Evolutionary conservation across 345 rosid species (phyloP).

Genomic region (Eucalyptus sp.): DNA sequence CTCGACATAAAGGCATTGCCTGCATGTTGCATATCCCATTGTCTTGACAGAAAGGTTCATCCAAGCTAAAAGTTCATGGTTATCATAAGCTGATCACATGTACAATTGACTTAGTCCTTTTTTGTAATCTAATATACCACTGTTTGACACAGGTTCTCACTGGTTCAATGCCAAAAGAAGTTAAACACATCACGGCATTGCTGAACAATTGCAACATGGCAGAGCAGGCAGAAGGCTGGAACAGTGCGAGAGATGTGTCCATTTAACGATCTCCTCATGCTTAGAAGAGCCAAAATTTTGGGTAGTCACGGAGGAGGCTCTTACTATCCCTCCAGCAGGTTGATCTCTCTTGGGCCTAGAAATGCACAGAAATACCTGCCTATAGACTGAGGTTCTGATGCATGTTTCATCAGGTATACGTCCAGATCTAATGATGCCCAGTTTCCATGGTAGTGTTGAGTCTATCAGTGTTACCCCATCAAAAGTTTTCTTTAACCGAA

Average conservation of each 20-base stretch:
- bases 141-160: constrained; percentile 58
- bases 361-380: not conserved
- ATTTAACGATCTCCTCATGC: not conserved
- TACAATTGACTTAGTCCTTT: not conserved
- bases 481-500: not conserved
- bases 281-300: not conserved
- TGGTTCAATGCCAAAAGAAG: constrained; percentile 92
- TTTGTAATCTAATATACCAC: not conserved
- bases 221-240: not conserved
- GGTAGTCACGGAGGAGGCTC: not conserved
- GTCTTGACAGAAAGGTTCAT: not conserved
- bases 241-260: not conserved
- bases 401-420: not conserved
- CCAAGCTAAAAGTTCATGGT: not conserved
- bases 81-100: not conserved
- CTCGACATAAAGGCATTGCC: not conserved
- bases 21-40: not conserved
- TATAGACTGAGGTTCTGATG: not conserved
- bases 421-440: not conserved
- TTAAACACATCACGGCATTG: constrained; percentile 67
- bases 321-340: not conserved
- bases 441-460: not conserved
- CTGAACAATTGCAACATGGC: constrained; percentile 39
- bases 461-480: not conserved
- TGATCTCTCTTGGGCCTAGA: not conserved